Conservation (phyloP, 2,329 filamentous ascomycete genomes). For the Peltaster fructicola region DNA sequence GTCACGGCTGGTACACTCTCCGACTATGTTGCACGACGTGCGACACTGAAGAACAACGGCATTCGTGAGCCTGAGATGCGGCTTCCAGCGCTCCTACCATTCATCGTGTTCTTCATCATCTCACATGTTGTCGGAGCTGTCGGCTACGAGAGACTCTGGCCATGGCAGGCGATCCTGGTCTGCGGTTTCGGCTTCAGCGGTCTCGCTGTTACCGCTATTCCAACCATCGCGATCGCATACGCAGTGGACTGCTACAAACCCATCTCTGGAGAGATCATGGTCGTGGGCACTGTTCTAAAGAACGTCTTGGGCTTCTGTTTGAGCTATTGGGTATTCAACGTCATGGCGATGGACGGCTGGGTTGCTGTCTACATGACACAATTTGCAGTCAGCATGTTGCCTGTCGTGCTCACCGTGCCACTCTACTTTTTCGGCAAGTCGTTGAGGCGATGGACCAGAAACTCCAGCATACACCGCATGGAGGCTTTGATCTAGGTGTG, state of each 20-base stretch:
- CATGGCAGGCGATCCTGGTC: slow-evolving; percentile 32
- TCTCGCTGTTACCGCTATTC: slow-evolving; percentile 24
- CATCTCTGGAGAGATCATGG: slow-evolving; percentile 29
- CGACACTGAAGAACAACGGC: slow-evolving; percentile 36
- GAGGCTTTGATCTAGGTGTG: slow-evolving; percentile 15
- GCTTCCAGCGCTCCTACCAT: slow-evolving; percentile 35
- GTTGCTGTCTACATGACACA: slow-evolving; percentile 27
- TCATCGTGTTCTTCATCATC: slow-evolving; percentile 32
- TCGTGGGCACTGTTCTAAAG: slow-evolving; percentile 27
- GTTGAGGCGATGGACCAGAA: slow-evolving; percentile 22
- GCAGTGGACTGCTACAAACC: slow-evolving; percentile 31
- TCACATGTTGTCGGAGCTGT: slow-evolving; percentile 31
- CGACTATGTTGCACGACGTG: slow-evolving; percentile 31
- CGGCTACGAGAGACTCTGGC: slow-evolving; percentile 31
- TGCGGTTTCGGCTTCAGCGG: slow-evolving; percentile 30
- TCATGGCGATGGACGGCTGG: slow-evolving; percentile 22
- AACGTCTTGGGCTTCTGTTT: slow-evolving; percentile 28
- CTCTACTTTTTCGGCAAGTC: slow-evolving; percentile 27
- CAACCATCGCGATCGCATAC: slow-evolving; percentile 27
- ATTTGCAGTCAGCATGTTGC: slow-evolving; percentile 23
- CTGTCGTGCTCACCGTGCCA: slow-evolving; percentile 23
- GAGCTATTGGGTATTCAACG: slow-evolving; percentile 25
- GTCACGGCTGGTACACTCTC: slow-evolving; percentile 37
- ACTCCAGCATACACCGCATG: slow-evolving; percentile 20
- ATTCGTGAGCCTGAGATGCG: slow-evolving; percentile 44